These are phyloP conservation scores for Wickerhamiella occidentalis DNA, from an alignment of 805 yeast genomes.

Conservation along the genomic window DNA sequence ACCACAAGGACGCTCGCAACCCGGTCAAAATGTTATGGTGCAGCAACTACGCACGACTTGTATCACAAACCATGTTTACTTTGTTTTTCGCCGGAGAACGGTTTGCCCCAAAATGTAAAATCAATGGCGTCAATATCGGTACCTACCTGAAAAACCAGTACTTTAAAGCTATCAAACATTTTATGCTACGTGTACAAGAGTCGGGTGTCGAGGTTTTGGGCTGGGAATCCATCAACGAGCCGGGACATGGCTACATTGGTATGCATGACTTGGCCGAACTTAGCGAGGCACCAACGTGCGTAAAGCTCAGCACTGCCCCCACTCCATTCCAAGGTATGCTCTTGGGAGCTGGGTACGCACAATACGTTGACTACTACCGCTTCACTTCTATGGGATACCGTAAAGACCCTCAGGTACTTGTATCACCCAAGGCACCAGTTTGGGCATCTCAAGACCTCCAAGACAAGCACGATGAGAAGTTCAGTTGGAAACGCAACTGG, in stretches of 20 bases:
- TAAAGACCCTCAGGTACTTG: conserved; percentile 40
- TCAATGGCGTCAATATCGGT: conserved; percentile 68
- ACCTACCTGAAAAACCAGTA: conserved; percentile 58
- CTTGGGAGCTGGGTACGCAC: conserved; percentile 66
- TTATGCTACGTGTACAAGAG: conserved; percentile 34
- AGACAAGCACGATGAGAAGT: conserved; percentile 39
- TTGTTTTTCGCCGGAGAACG: conserved; percentile 66
- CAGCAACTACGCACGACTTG: conserved; percentile 65
- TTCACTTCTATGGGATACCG: conserved; percentile 69
- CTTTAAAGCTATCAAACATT: conserved; percentile 38
- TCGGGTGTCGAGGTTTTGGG: conserved; percentile 44
- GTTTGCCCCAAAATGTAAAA: conserved; percentile 60
- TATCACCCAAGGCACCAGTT: conserved; percentile 53
- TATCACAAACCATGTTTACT: conserved; percentile 74
- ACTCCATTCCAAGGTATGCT: conserved; percentile 62
- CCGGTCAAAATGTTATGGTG: conserved; percentile 78
- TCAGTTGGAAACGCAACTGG: conserved; percentile 74
- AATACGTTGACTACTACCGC: conserved; percentile 55
- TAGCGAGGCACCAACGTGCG: conserved; percentile 28
- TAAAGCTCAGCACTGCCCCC: conserved; percentile 73
- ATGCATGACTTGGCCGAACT: conserved; percentile 36
- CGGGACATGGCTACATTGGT: conserved; percentile 64
- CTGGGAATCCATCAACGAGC: conserved; percentile 76
- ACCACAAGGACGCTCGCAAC: conserved; percentile 36
- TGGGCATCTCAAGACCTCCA: conserved; percentile 50